These are phyloP conservation scores for Fraxinus sp. DNA, from an alignment of 305 asterid species.

Conservation along the genomic window DNA sequence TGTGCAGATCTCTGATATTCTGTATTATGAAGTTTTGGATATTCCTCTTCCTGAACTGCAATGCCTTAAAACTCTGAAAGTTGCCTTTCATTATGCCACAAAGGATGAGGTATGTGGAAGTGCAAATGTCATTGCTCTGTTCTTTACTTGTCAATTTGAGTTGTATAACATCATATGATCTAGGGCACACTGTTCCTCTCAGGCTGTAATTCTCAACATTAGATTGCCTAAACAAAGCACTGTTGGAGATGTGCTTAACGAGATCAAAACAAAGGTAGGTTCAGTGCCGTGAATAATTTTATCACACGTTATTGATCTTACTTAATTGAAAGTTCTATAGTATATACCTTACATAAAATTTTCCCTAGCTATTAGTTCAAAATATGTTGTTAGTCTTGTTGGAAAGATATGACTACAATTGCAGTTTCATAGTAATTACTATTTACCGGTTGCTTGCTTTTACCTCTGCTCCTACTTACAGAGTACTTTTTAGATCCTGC, in stretches of 20 bases:
- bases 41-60: conserved; percentile 86
- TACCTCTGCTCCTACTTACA: conserved; percentile 2
- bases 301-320: not conserved
- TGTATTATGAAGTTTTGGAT: conserved; percentile 77
- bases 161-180: conserved; percentile 2
- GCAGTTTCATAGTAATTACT: conserved; percentile 11
- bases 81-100: conserved; percentile 64
- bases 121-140: not conserved
- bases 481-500: not conserved
- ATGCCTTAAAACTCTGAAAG: conserved; percentile 70
- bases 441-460: not conserved
- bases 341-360: not conserved
- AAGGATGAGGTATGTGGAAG: conserved; percentile 62
- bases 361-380: not conserved
- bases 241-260: conserved; percentile 72
- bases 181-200: conserved; percentile 27
- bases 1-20: conserved; percentile 59
- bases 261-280: conserved; percentile 64
- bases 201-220: conserved; percentile 56
- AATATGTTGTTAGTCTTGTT: not conserved
- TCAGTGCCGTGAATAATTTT: conserved; percentile 17
- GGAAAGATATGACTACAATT: conserved; percentile 7
- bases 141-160: conserved; percentile 5
- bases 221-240: conserved; percentile 69
- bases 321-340: conserved; percentile 5